A percentile compares a stretch with the other conserved stretches of the same genome.
Conservation (phyloP, 1,139 yeast genomes). For the Nakaseomyces glabratus region DNA sequence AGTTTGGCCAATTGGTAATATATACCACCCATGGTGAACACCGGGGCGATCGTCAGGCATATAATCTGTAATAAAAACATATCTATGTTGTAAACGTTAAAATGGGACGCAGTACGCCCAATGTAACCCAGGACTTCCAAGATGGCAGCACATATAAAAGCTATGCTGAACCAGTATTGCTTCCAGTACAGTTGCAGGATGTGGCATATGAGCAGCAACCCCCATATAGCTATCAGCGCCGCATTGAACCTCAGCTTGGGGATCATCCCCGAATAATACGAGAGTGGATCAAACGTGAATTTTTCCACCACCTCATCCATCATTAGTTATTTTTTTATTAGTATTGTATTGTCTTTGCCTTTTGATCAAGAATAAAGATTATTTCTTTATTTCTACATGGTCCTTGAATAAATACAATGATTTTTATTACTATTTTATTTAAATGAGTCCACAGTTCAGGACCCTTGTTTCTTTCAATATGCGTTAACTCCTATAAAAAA, state of each 20-base stretch:
- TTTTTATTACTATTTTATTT: too few species aligned
- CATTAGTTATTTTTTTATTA: too few species aligned
- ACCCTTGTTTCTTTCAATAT: too few species aligned
- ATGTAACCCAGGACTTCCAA: constrained; percentile 66
- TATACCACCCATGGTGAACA: constrained; percentile 82
- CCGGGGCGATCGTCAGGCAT: constrained; percentile 73
- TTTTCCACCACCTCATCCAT: constrained; percentile 3
- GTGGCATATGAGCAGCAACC: constrained; percentile 37
- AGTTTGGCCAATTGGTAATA: constrained; percentile 70
- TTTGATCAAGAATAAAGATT: too few species aligned
- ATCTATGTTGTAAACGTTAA: constrained; percentile 34
- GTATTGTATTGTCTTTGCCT: too few species aligned
- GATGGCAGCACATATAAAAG: constrained; percentile 52
- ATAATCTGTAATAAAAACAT: constrained; percentile 58
- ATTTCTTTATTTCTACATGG: too few species aligned
- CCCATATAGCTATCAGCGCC: constrained; percentile 43
- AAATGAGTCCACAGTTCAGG: too few species aligned
- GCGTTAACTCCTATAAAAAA: too few species aligned
- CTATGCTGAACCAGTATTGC: constrained; percentile 67
- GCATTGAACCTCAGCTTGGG: constrained; percentile 34
- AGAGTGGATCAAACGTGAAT: constrained; percentile 6
- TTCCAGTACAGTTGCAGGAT: constrained; percentile 39
- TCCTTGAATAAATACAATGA: too few species aligned
- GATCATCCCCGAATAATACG: constrained; percentile 23
- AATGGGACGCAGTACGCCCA: constrained; percentile 46